These are phyloP conservation scores for Xeromyces bisporus DNA, from an alignment of 495 filamentous ascomycete species.

Conservation along the genomic window DNA sequence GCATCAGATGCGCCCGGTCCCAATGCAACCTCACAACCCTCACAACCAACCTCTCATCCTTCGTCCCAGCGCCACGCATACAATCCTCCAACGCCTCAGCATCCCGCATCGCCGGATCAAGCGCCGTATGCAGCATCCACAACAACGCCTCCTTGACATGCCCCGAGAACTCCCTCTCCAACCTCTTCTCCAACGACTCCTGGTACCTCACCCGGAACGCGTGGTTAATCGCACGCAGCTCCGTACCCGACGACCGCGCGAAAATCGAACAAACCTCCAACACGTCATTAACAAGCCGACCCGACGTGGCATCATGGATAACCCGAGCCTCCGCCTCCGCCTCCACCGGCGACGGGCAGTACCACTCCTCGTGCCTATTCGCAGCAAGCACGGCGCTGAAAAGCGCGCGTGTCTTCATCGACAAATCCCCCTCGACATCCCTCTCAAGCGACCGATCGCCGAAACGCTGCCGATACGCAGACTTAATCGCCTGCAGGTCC, in stretches of 20 bases:
- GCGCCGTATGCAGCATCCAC: conserved; percentile 55
- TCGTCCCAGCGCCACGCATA: conserved; percentile 78
- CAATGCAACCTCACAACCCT: conserved; percentile 65
- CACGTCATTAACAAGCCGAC: conserved; percentile 53
- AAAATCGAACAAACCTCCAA: conserved; percentile 62
- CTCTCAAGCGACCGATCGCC: conserved; percentile 43
- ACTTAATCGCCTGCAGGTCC: conserved; percentile 67
- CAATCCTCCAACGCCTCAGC: conserved; percentile 63
- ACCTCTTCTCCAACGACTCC: conserved; percentile 46
- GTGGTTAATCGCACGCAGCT: conserved; percentile 63
- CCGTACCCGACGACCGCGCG: conserved; percentile 51
- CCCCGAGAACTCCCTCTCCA: conserved; percentile 68
- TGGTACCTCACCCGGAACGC: conserved; percentile 52
- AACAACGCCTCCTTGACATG: conserved; percentile 84
- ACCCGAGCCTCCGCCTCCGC: conserved; percentile 56
- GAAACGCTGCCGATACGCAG: conserved; percentile 47
- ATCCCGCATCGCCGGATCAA: conserved; percentile 67
- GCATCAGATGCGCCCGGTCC: conserved; percentile 51
- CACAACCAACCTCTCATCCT: conserved; percentile 60
- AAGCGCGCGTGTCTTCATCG: conserved; percentile 64
- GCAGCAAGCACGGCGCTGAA: conserved; percentile 64
- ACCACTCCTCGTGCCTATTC: conserved; percentile 53
- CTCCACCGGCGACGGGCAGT: conserved; percentile 48
- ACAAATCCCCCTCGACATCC: conserved; percentile 62
- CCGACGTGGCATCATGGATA: conserved; percentile 57